A percentile compares a stretch with the other conserved stretches of the same genome.
phyloP scores from a whole-genome alignment of 257 asterid species.

The Ballota nigra region DNA sequence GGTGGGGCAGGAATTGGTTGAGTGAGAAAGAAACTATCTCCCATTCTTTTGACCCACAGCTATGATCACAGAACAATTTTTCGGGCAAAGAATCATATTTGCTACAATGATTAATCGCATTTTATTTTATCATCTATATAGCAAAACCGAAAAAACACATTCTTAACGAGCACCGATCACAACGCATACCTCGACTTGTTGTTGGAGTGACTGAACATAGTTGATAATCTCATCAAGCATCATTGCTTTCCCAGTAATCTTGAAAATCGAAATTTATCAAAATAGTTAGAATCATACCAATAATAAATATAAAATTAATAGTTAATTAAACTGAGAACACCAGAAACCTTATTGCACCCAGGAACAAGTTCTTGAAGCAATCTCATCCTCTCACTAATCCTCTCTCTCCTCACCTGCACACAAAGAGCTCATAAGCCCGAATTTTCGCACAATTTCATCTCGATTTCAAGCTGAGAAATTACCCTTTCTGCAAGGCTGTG shows the following conservation, averaged over 20 bases:
- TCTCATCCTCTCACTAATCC: conserved; percentile 94
- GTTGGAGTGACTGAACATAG: conserved; percentile 92
- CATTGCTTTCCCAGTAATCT: conserved; percentile 98
- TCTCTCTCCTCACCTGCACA: conserved; percentile 81
- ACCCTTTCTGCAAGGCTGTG: conserved; percentile 99
- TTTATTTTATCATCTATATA: neutral
- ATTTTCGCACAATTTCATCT: neutral
- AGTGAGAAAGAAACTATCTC: neutral
- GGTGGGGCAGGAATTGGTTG: neutral
- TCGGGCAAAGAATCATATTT: neutral
- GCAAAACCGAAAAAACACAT: conserved; percentile 22
- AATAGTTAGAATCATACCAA: neutral
- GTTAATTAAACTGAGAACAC: neutral
- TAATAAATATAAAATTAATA: neutral
- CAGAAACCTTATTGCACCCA: conserved; percentile 83
- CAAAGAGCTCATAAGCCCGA: conserved; percentile 4
- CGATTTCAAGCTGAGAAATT: conserved; percentile 12
- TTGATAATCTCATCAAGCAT: conserved; percentile 99
- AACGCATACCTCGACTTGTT: conserved; percentile 83
- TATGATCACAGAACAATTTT: neutral
- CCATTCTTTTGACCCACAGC: neutral
- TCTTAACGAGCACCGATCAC: neutral
- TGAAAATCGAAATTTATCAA: conserved; percentile 20
- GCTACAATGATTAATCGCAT: neutral
- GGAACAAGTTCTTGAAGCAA: conserved; percentile 95